Percentiles rank a stretch among this genome's conserved stretches.
Conservation (phyloP, 768 basidiomycete species). For the Tephrocybe sp. region DNA sequence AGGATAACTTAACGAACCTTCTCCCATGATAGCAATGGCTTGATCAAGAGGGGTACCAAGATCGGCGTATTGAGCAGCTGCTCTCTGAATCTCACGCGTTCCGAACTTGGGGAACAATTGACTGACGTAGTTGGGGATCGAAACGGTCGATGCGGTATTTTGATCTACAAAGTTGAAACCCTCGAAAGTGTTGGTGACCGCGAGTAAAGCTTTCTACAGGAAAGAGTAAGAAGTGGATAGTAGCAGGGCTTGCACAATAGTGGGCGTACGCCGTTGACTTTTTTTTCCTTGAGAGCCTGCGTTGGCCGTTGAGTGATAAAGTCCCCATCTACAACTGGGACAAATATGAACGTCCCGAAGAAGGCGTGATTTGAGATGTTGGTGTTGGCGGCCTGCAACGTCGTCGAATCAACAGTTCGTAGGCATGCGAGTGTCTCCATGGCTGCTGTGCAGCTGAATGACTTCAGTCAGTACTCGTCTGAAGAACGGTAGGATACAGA, state of each 20-base stretch:
- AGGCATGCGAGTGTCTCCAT: conserved; percentile 39
- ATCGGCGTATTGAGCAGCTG: conserved; percentile 26
- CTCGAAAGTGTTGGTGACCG: conserved; percentile 39
- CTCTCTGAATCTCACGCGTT: conserved; percentile 20
- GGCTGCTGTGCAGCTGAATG: conserved; percentile 32
- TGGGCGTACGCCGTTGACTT: conserved; percentile 41
- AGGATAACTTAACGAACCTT: no score
- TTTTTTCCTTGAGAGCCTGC: conserved; percentile 31
- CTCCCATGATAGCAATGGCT: no score
- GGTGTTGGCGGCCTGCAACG: conserved; percentile 32
- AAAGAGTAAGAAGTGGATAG: not conserved
- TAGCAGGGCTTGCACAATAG: not conserved
- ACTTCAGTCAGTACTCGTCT: not conserved
- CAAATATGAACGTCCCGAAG: conserved; percentile 36
- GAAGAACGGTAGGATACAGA: not conserved
- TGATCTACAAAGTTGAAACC: conserved; percentile 37
- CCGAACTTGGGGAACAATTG: no score
- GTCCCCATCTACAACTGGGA: conserved; percentile 46
- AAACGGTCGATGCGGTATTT: conserved; percentile 22
- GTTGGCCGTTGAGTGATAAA: conserved; percentile 43
- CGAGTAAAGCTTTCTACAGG: conserved; percentile 27
- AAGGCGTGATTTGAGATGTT: conserved; percentile 30
- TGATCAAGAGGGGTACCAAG: no score
- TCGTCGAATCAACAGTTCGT: conserved; percentile 27
- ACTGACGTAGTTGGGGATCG: no score